Conservation (phyloP, 257 asterid genomes). For the Solanum paucissectum region DNA sequence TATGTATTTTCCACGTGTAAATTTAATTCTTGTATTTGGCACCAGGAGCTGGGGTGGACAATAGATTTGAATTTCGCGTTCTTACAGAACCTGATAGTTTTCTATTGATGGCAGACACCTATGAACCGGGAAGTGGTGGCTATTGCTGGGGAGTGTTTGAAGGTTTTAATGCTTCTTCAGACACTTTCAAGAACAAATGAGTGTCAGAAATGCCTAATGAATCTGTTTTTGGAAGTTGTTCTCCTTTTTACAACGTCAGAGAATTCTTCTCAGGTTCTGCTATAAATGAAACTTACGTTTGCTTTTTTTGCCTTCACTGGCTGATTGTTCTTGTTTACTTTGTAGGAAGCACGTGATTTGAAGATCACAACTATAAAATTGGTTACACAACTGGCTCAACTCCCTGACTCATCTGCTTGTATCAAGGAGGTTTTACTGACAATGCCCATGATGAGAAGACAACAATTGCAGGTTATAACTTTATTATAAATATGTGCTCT, state of each 20-base stretch:
- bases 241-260: slow-evolving; percentile 54
- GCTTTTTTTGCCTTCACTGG: slow-evolving; percentile 1
- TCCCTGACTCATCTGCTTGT: slow-evolving; percentile 55
- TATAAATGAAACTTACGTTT: background rate
- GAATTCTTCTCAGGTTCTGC: slow-evolving; percentile 56
- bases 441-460: slow-evolving; percentile 71
- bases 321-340: background rate
- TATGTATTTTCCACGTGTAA: background rate
- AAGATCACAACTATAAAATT: slow-evolving; percentile 47
- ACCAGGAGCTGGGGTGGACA: background rate
- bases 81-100: slow-evolving; percentile 8
- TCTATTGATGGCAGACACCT: slow-evolving; percentile 44
- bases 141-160: slow-evolving; percentile 82
- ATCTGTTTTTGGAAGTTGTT: slow-evolving; percentile 68
- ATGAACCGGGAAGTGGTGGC: slow-evolving; percentile 58
- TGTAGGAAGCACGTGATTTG: slow-evolving; percentile 62
- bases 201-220: slow-evolving; percentile 52
- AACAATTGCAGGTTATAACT: slow-evolving; percentile 75
- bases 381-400: slow-evolving; percentile 93
- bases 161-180: slow-evolving; percentile 65
- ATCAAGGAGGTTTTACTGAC: slow-evolving; percentile 67
- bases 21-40: background rate
- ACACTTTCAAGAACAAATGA: slow-evolving; percentile 50
- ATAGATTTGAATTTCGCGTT: background rate
- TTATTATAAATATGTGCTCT: background rate